phyloP scores from a whole-genome alignment of 139 green algal species.

The Microglena sp. region DNA sequence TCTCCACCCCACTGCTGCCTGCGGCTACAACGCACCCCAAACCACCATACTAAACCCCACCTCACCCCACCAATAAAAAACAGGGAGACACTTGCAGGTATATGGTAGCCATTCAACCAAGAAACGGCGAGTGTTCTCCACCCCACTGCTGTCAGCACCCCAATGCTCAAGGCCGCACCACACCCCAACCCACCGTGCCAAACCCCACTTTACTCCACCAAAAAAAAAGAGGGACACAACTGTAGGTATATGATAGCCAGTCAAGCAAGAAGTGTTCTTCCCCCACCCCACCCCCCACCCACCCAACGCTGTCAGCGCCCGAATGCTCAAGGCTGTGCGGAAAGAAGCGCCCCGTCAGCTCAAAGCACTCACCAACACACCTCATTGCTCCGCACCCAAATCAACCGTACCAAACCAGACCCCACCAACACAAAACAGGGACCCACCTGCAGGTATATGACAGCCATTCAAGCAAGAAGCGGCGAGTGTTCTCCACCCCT shows the following conservation, averaged over 20 bases:
- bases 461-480: constrained; percentile 95
- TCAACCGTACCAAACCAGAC: too few species aligned
- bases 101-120: constrained; percentile 95
- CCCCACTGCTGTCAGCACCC: constrained; percentile 78
- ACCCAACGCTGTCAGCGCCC: constrained; percentile 78
- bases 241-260: too few species aligned
- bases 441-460: constrained; percentile 70
- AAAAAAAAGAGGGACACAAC: too few species aligned
- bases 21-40: too few species aligned
- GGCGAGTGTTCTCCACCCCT: constrained; percentile 86
- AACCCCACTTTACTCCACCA: too few species aligned
- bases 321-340: constrained; percentile 84
- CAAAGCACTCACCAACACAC: too few species aligned
- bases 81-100: constrained; percentile 58
- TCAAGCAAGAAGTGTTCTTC: too few species aligned
- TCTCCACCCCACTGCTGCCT: too few species aligned
- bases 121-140: constrained; percentile 89
- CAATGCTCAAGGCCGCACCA: constrained; percentile 89
- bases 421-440: too few species aligned
- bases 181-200: neutral
- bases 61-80: too few species aligned
- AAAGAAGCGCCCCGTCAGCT: constrained; percentile 70
- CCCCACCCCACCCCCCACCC: constrained; percentile 86
- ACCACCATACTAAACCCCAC: too few species aligned
- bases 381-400: too few species aligned